Evolutionary conservation across 768 basidiomycete species (phyloP), one percentile per base, ranked within the genome.

Genomic region (Boletus huronensis): DNA sequence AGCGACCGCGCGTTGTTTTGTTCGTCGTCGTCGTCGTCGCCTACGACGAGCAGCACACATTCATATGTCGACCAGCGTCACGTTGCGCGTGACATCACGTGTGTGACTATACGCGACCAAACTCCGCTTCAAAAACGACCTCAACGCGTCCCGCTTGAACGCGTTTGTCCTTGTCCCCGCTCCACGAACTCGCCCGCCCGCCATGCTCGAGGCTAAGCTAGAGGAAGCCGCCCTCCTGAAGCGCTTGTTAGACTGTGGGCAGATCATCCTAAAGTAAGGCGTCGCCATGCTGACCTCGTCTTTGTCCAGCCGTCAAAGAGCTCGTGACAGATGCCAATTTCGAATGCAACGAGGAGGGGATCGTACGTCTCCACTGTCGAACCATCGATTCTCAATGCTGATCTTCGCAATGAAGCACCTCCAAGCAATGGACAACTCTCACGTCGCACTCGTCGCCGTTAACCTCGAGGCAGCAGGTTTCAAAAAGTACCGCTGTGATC

Each of bases 371-470:
- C 36, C 25, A 16, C 42, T 16, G 26, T 31, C 9, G 9, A 28
- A 17, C 3, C 6, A 9, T 2, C 13, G 0, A 17, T 0, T 36
- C 38, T 28, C 7, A 3, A 16, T 5, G 8, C 36, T 66, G 21
- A 59, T 21, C 36, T 1, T 38, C 0, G 25, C 8, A 7, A 25
- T n/a, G 5, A 48, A 86, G 85, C 83, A 83, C 51, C 82, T 99
- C 5, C 96, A 98, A 77, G 97, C 96, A 4, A 99, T 98, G 96
- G 97, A 98, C 77, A 98, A 98, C 80, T 97, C 96, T 3, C 96
- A 98, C 73, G 96, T 99, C 65, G 97, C 96, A 1, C 89, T 98
- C 61, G 96, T 99, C 38, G 77, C 92, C 8, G 93, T 97, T 44
- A 82, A 88, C 57, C 81, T 99, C 29, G 75, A 87, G 38, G 82